These are phyloP conservation scores for Monosporascus ibericus DNA, from an alignment of 2,329 filamentous ascomycete species.

Conservation along the genomic window DNA sequence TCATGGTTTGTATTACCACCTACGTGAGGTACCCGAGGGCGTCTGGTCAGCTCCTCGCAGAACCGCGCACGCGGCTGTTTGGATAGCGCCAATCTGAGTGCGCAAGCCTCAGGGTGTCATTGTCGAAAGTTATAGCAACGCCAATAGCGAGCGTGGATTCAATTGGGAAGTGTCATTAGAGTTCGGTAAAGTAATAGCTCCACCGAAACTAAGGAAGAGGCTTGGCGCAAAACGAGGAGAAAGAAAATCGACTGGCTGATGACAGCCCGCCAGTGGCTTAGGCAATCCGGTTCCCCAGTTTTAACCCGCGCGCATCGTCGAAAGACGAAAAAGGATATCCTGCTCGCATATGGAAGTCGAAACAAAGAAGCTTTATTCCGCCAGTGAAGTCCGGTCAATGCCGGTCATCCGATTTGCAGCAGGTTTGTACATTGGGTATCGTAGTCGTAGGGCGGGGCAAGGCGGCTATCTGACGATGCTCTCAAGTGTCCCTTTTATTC, in stretches of 20 bases:
- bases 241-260: conserved; percentile 21
- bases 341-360: conserved; percentile 9
- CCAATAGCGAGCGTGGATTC: too few species aligned
- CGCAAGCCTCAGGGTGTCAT: too few species aligned
- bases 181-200: neutral
- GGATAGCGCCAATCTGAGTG: too few species aligned
- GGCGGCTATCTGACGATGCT: neutral
- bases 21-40: too few species aligned
- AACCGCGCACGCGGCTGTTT: too few species aligned
- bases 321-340: conserved; percentile 19
- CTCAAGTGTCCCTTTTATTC: conserved; percentile 1
- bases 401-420: neutral
- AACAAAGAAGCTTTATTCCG: conserved; percentile 16
- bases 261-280: conserved; percentile 20
- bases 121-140: too few species aligned
- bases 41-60: too few species aligned
- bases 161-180: too few species aligned
- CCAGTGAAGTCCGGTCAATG: conserved; percentile 8
- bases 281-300: conserved; percentile 2
- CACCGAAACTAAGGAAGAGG: conserved; percentile 3
- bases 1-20: too few species aligned
- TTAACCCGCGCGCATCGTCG: conserved; percentile 17
- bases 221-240: conserved; percentile 8
- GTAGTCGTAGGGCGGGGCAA: neutral
- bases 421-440: neutral